Conservation (phyloP, 2,329 filamentous ascomycete species). For the Fulvia fulva region DNA sequence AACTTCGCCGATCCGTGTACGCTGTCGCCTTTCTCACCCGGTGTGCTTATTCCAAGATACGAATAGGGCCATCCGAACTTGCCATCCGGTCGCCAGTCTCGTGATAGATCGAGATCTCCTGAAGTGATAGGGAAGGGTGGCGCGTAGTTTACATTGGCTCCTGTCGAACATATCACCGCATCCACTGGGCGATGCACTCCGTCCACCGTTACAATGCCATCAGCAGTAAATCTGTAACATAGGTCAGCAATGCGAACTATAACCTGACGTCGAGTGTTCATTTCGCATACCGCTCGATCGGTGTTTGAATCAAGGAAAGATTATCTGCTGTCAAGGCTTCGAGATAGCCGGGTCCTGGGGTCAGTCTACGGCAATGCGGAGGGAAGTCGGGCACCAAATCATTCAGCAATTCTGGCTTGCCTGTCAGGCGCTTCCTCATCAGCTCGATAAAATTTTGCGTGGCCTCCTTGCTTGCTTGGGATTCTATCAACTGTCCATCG, state of each 20-base stretch:
- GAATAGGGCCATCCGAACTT: conserved; percentile 29
- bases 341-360: conserved; percentile 45
- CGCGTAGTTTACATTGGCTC: conserved; percentile 33
- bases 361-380: conserved; percentile 45
- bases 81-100: conserved; percentile 35
- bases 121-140: conserved; percentile 31
- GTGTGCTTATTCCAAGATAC: conserved; percentile 27
- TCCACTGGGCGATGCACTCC: conserved; percentile 38
- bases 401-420: conserved; percentile 37
- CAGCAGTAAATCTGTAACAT: conserved; percentile 32
- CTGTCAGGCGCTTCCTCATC: conserved; percentile 38
- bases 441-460: conserved; percentile 36
- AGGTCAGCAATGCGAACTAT: neutral
- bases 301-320: conserved; percentile 42
- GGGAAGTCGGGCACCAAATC: conserved; percentile 42
- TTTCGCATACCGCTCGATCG: conserved; percentile 31
- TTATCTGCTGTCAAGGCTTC: conserved; percentile 48
- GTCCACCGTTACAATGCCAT: conserved; percentile 40
- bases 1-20: neutral
- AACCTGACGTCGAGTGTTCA: neutral
- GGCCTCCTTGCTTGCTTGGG: conserved; percentile 33
- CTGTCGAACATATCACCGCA: conserved; percentile 44
- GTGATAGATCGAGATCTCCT: conserved; percentile 24
- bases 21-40: conserved; percentile 3
- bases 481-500: conserved; percentile 37